Evolutionary conservation across 2,329 filamentous ascomycete genomes (phyloP).

Genomic region (Curvularia lunata): DNA sequence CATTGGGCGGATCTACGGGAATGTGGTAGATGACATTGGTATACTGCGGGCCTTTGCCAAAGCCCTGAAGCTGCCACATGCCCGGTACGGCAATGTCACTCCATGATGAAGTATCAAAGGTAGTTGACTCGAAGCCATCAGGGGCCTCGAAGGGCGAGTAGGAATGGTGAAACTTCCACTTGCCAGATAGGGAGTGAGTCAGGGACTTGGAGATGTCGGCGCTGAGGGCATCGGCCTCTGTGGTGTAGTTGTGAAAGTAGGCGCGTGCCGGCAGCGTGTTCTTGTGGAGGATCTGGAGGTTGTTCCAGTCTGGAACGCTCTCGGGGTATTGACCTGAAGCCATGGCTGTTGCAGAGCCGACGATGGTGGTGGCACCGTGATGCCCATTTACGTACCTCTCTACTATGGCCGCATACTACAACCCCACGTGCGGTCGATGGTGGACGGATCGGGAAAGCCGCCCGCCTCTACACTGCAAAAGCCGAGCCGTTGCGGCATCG

Average conservation of each 20-base stretch:
- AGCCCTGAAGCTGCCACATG: slow-evolving; percentile 74
- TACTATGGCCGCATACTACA: slow-evolving; percentile 4
- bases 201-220: slow-evolving; percentile 45
- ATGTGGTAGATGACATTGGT: slow-evolving; percentile 72
- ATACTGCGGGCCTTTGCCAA: slow-evolving; percentile 68
- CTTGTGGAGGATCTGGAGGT: slow-evolving; percentile 64
- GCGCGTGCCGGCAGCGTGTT: slow-evolving; percentile 65
- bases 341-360: slow-evolving; percentile 20
- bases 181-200: slow-evolving; percentile 43
- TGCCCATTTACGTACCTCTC: background rate
- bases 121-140: slow-evolving; percentile 40
- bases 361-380: slow-evolving; percentile 1
- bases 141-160: slow-evolving; percentile 47
- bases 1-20: slow-evolving; percentile 67
- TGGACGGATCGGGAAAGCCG: slow-evolving; percentile 30
- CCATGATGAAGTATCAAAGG: slow-evolving; percentile 54
- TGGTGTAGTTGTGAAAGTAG: slow-evolving; percentile 62
- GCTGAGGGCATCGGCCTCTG: slow-evolving; percentile 57
- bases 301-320: slow-evolving; percentile 65
- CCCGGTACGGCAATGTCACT: slow-evolving; percentile 66
- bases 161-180: slow-evolving; percentile 51
- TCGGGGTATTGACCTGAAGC: slow-evolving; percentile 31
- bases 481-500: slow-evolving; percentile 20
- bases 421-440: slow-evolving; percentile 10
- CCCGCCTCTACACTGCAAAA: slow-evolving; percentile 17